Percentiles rank a stretch among this genome's conserved stretches.
These are phyloP conservation scores for Terfezia claveryi DNA, from an alignment of 495 filamentous ascomycete genomes.

Conservation along the genomic window DNA sequence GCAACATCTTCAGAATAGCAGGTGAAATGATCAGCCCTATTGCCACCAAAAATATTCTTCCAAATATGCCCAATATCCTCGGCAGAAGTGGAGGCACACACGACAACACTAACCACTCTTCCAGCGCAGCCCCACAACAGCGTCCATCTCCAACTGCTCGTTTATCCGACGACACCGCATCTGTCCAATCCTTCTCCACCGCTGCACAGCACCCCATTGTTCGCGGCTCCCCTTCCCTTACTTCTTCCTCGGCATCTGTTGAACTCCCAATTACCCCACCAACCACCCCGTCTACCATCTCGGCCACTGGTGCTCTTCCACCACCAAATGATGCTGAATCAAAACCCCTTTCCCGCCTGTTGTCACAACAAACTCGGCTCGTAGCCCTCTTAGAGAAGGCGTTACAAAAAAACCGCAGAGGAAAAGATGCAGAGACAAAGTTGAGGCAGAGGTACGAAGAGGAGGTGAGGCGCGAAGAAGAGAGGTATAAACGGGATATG, in stretches of 20 bases:
- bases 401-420: too few species aligned
- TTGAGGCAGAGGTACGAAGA: too few species aligned
- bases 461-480: too few species aligned
- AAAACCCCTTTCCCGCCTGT: neutral
- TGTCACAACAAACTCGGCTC: neutral
- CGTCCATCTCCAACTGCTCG: neutral
- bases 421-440: too few species aligned
- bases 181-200: neutral
- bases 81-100: neutral
- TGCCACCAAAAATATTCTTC: neutral
- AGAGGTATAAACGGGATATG: too few species aligned
- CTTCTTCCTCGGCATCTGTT: neutral
- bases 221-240: conserved; percentile 4
- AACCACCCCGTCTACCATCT: neutral
- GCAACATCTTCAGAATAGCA: neutral
- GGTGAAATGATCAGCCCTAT: neutral
- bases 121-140: neutral
- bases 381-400: neutral
- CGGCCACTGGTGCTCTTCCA: neutral
- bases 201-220: neutral
- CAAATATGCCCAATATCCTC: neutral
- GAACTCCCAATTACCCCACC: neutral
- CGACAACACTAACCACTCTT: neutral
- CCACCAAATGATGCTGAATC: neutral
- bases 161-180: neutral